phyloP scores from a whole-genome alignment of 2,329 filamentous ascomycete species.

The Onygenales sp. region DNA sequence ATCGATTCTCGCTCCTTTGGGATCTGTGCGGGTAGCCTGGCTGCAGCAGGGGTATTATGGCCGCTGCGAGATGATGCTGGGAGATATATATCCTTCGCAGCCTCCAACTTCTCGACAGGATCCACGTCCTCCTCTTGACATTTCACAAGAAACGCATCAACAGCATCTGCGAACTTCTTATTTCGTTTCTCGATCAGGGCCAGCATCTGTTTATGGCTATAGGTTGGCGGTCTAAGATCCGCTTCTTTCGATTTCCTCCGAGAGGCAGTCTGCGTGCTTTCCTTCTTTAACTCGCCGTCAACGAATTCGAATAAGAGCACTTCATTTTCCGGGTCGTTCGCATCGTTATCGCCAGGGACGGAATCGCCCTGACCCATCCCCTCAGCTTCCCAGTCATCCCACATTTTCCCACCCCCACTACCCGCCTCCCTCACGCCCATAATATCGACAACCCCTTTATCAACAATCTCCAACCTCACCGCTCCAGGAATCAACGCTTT shows the following conservation, averaged over 20 bases:
- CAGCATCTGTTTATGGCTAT: conserved; percentile 85
- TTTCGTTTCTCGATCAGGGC: conserved; percentile 84
- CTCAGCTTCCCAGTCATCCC: conserved; percentile 43
- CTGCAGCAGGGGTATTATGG: conserved; percentile 29
- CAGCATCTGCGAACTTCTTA: conserved; percentile 65
- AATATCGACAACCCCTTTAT: conserved; percentile 72
- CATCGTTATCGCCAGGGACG: conserved; percentile 22
- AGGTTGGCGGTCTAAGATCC: conserved; percentile 82
- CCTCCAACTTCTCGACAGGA: conserved; percentile 55
- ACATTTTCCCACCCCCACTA: conserved; percentile 44
- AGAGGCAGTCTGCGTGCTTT: conserved; percentile 62
- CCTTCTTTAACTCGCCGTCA: conserved; percentile 79
- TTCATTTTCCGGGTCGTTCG: conserved; percentile 43
- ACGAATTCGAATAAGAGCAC: conserved; percentile 87
- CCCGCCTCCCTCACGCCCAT: conserved; percentile 47
- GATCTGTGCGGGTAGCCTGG: conserved; percentile 58
- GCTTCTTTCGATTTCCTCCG: conserved; percentile 62
- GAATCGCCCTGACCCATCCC: conserved; percentile 25
- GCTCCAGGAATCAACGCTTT: conserved; percentile 66
- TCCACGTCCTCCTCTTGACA: conserved; percentile 58
- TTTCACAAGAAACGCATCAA: conserved; percentile 66
- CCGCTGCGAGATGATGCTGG: conserved; percentile 46
- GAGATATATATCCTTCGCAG: conserved; percentile 51
- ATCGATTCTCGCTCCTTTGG: conserved; percentile 72
- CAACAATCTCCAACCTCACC: conserved; percentile 76